These are phyloP conservation scores for Curvularia hawaiiensis DNA, from an alignment of 2,329 filamentous ascomycete species.

Conservation along the genomic window DNA sequence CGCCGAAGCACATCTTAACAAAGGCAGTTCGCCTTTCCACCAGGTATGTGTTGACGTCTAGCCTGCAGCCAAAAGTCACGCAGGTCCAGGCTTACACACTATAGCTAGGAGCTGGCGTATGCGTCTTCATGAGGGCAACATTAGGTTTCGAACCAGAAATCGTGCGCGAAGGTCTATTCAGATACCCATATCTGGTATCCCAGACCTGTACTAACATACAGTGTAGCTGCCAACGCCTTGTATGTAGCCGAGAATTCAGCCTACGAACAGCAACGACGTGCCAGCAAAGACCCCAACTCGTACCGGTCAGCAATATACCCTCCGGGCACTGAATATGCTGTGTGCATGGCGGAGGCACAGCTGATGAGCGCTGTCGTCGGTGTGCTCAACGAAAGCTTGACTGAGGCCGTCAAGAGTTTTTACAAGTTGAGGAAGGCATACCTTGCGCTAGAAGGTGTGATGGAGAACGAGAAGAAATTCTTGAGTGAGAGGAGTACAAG, in stretches of 20 bases:
- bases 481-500: slow-evolving; percentile 48
- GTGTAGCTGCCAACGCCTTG: slow-evolving; percentile 70
- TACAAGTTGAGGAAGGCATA: slow-evolving; percentile 92
- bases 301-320: slow-evolving; percentile 72
- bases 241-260: slow-evolving; percentile 77
- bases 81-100: slow-evolving; percentile 24
- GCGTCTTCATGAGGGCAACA: slow-evolving; percentile 83
- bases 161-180: slow-evolving; percentile 71
- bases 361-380: slow-evolving; percentile 88
- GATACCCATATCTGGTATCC: background rate
- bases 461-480: slow-evolving; percentile 72
- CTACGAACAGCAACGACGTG: slow-evolving; percentile 75
- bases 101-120: slow-evolving; percentile 77
- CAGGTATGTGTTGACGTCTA: slow-evolving; percentile 53
- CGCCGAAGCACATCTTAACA: slow-evolving; percentile 74
- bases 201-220: slow-evolving; percentile 9
- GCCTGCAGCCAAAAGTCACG: background rate
- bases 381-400: slow-evolving; percentile 89
- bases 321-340: slow-evolving; percentile 82
- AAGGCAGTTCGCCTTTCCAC: slow-evolving; percentile 85
- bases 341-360: slow-evolving; percentile 84
- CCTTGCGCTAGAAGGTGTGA: slow-evolving; percentile 77
- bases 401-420: slow-evolving; percentile 88
- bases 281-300: slow-evolving; percentile 65
- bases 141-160: slow-evolving; percentile 91